Conservation (phyloP, 106 monocot species). For the Vanilla planifolia region DNA sequence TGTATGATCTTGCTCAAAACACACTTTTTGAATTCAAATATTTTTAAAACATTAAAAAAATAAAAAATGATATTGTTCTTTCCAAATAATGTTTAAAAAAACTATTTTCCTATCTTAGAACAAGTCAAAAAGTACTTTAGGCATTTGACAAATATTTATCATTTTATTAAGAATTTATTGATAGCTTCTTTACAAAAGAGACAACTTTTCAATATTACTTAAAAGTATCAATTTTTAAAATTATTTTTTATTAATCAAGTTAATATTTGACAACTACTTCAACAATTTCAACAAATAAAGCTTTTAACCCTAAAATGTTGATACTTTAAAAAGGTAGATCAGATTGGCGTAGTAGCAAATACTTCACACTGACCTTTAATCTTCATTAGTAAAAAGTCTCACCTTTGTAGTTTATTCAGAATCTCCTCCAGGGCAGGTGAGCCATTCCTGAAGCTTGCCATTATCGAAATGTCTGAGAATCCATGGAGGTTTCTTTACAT, state of each 20-base stretch:
- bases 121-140: too few relatives aligned
- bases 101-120: too few relatives aligned
- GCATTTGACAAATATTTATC: too few relatives aligned
- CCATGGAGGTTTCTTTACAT: background rate
- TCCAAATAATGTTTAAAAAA: background rate
- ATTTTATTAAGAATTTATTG: too few relatives aligned
- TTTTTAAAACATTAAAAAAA: background rate
- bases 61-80: background rate
- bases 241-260: too few relatives aligned
- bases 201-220: too few relatives aligned
- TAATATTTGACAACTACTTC: too few relatives aligned
- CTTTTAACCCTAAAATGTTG: background rate
- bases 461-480: background rate
- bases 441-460: background rate
- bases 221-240: too few relatives aligned
- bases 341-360: background rate
- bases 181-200: too few relatives aligned
- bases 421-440: conserved; percentile 6
- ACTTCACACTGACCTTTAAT: background rate
- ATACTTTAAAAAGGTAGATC: background rate
- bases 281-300: background rate
- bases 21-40: background rate
- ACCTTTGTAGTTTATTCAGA: conserved; percentile 3
- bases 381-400: background rate
- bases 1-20: background rate